These are phyloP conservation scores for Marasmius tenuissimus DNA, from an alignment of 1,284 basidiomycete genomes.

Conservation along the genomic window DNA sequence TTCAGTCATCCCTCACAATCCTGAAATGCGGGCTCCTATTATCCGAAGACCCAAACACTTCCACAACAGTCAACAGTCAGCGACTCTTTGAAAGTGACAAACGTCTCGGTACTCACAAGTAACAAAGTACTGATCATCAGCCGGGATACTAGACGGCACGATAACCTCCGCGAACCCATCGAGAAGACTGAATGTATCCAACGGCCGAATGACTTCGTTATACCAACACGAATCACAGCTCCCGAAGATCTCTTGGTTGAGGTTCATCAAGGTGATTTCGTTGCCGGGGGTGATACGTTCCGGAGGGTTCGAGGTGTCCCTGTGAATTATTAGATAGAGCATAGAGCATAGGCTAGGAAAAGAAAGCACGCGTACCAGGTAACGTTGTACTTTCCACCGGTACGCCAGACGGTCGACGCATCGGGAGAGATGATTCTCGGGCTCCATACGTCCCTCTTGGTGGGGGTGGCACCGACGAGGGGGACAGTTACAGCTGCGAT, in stretches of 20 bases:
- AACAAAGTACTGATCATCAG: no score
- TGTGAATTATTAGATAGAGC: neutral
- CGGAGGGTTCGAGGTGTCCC: conserved; percentile 3
- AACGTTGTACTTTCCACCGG: conserved; percentile 6
- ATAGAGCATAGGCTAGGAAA: neutral
- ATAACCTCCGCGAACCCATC: no score
- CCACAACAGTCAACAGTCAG: no score
- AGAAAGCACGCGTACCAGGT: conserved; percentile 7
- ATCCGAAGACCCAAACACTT: no score
- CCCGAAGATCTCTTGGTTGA: neutral
- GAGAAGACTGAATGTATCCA: neutral
- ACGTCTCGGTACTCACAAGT: no score
- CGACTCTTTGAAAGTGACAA: no score
- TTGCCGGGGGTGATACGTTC: neutral
- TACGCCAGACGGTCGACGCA: conserved; percentile 5
- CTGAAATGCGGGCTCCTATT: no score
- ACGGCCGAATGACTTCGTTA: neutral
- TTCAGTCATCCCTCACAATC: no score
- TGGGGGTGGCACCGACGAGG: neutral
- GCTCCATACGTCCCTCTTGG: conserved; percentile 2
- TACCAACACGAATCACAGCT: neutral
- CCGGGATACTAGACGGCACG: no score
- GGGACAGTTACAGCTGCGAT: neutral
- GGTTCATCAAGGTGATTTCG: neutral
- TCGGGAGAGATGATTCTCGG: conserved; percentile 11